Evolutionary conservation across 352 stramenopile genomes (phyloP).

Genomic region (Phytophthora syringae): DNA sequence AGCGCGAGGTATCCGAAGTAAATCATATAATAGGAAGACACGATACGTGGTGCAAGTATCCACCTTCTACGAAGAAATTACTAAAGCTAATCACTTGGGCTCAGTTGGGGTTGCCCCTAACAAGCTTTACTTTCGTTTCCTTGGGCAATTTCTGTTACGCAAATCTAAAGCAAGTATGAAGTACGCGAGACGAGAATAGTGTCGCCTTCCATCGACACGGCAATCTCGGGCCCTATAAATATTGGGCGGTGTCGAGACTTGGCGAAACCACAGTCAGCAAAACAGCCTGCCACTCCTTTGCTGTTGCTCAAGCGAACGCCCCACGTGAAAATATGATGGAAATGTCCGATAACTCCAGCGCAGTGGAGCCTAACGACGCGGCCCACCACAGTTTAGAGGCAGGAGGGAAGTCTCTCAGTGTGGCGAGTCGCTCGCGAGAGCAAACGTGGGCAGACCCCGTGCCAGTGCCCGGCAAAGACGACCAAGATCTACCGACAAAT

Average conservation of each 20-base stretch:
- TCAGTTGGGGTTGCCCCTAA: too few relatives aligned
- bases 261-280: slow-evolving; percentile 30
- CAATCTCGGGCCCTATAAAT: slow-evolving; percentile 28
- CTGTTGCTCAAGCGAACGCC: background rate
- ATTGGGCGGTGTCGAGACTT: background rate
- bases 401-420: slow-evolving; percentile 7
- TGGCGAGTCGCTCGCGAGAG: slow-evolving; percentile 1
- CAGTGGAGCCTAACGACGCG: slow-evolving; percentile 34
- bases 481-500: slow-evolving; percentile 8
- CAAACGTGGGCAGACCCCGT: slow-evolving; percentile 29
- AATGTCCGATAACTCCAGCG: slow-evolving; percentile 47
- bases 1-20: too few relatives aligned
- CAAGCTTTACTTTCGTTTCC: too few relatives aligned
- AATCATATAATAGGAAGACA: too few relatives aligned
- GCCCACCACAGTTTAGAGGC: slow-evolving; percentile 12
- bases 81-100: too few relatives aligned
- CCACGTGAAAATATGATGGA: slow-evolving; percentile 45
- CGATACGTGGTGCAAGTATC: too few relatives aligned
- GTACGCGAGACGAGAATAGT: background rate
- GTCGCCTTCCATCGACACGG: background rate
- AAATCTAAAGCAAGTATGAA: too few relatives aligned
- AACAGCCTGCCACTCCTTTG: slow-evolving; percentile 4
- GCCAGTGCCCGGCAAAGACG: background rate
- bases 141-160: too few relatives aligned
- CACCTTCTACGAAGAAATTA: too few relatives aligned